These are phyloP conservation scores for Cunninghamia lanceolata DNA, from an alignment of 75 land plant species.

Conservation along the genomic window DNA sequence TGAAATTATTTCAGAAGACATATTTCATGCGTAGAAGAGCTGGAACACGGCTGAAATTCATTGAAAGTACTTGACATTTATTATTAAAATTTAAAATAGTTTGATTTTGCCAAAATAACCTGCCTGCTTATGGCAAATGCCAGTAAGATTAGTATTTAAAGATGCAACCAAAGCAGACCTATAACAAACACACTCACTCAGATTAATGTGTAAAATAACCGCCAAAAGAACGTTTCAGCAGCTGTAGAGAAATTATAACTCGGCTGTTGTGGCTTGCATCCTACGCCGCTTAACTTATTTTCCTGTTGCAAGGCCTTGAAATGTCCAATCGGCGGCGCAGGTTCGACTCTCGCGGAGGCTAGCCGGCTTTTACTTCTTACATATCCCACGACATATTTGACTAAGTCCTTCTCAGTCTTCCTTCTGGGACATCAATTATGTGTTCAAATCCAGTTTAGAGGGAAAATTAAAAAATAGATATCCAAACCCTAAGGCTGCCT, in stretches of 20 bases:
- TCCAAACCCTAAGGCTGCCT: too few relatives aligned
- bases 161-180: background rate
- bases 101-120: background rate
- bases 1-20: background rate
- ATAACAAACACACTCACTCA: background rate
- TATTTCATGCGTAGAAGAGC: background rate
- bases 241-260: background rate
- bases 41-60: background rate
- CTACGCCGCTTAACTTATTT: background rate
- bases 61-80: background rate
- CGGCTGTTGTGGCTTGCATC: background rate
- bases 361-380: background rate
- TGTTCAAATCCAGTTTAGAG: too few relatives aligned
- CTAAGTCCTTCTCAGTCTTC: background rate
- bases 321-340: background rate
- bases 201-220: background rate
- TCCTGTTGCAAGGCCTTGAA: background rate
- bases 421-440: too few relatives aligned
- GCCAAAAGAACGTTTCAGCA: background rate
- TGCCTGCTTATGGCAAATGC: background rate
- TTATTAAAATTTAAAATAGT: background rate
- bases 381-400: background rate
- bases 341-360: background rate
- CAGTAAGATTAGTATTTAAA: background rate
- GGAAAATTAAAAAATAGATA: too few relatives aligned